Evolutionary conservation across 176 grass and related monocot genomes (phyloP).

Genomic region (Pharus latifolius): DNA sequence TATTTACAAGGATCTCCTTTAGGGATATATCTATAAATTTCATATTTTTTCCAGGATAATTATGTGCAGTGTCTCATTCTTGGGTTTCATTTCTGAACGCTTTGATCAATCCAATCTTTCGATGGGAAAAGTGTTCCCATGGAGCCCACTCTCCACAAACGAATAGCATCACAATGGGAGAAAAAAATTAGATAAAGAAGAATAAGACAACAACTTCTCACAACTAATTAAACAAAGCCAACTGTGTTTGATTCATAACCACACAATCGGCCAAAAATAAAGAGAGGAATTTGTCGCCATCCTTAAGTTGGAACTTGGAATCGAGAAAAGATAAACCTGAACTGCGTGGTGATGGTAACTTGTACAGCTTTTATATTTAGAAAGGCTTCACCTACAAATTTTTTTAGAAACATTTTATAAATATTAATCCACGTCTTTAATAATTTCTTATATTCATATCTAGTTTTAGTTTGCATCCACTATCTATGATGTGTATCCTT

Average conservation of each 20-base stretch:
- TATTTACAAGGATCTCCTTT: too few species aligned
- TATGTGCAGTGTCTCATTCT: too few species aligned
- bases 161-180: background rate
- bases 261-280: background rate
- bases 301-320: slow-evolving; percentile 8
- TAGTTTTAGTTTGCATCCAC: too few species aligned
- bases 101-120: background rate
- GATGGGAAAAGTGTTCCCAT: slow-evolving; percentile 16
- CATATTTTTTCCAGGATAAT: too few species aligned
- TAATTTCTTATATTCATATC: too few species aligned
- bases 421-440: too few species aligned
- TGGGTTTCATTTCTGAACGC: background rate
- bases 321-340: slow-evolving; percentile 12
- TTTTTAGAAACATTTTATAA: too few species aligned
- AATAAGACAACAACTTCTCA: background rate
- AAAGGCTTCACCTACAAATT: too few species aligned
- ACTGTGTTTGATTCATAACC: slow-evolving; percentile 21
- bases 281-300: background rate
- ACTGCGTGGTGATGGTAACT: slow-evolving; percentile 37
- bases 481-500: too few species aligned
- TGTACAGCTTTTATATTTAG: too few species aligned
- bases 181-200: background rate
- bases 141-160: slow-evolving; percentile 12
- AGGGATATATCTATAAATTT: too few species aligned
- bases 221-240: background rate